A percentile compares a stretch with the other conserved stretches of the same genome.
Conservation (phyloP, 805 yeast species). For the Candida awuae region DNA sequence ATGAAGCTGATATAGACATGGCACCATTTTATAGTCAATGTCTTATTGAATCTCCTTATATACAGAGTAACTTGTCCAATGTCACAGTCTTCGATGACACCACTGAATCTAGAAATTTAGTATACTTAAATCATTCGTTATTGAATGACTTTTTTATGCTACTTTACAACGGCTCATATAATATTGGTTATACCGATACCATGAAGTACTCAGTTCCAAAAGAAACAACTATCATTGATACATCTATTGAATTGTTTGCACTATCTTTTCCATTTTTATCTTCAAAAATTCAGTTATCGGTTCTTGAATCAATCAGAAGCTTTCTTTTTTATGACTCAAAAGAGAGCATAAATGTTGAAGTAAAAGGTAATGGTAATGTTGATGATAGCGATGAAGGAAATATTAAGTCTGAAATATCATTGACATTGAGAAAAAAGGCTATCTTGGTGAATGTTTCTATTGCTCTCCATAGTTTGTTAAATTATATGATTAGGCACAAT, state of each 20-base stretch:
- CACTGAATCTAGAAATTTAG: constrained; percentile 26
- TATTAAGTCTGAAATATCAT: constrained; percentile 9
- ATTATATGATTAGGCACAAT: constrained; percentile 22
- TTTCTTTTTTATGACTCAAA: constrained; percentile 36
- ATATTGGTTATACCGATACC: constrained; percentile 30
- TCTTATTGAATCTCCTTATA: constrained; percentile 26
- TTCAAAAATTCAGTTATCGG: constrained; percentile 73
- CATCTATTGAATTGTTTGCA: constrained; percentile 70
- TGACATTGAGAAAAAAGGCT: constrained; percentile 33
- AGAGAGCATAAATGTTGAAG: constrained; percentile 13
- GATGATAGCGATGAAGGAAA: constrained; percentile 10
- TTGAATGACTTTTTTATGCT: constrained; percentile 35
- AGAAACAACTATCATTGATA: constrained; percentile 56
- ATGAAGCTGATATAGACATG: constrained; percentile 22
- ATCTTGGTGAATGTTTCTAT: constrained; percentile 53
- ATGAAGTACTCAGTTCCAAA: constrained; percentile 34
- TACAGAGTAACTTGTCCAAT: constrained; percentile 24
- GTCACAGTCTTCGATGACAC: constrained; percentile 29
- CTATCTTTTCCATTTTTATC: constrained; percentile 63
- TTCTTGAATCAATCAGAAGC: constrained; percentile 71
- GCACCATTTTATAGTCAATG: constrained; percentile 19
- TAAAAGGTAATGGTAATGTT: constrained; percentile 3
- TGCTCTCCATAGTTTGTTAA: constrained; percentile 50
- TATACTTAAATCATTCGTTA: constrained; percentile 34
- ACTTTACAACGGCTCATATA: constrained; percentile 22